These are phyloP conservation scores for Leccinellum luteum DNA, from an alignment of 768 basidiomycete species.

Conservation along the genomic window DNA sequence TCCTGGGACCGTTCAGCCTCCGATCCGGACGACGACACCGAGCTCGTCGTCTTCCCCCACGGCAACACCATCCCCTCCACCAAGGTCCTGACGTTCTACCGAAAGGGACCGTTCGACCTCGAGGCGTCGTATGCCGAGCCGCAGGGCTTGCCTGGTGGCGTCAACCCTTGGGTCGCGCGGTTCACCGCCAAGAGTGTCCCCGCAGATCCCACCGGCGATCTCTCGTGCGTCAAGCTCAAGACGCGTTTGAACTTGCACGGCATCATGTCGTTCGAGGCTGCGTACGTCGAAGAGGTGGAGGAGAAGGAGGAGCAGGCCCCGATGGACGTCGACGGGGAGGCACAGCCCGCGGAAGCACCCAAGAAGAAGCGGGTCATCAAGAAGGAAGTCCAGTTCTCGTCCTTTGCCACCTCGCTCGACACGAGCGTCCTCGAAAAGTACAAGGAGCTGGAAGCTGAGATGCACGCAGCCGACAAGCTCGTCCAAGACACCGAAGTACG, in stretches of 20 bases:
- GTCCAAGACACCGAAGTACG: conserved; percentile 95
- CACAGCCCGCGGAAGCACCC: conserved; percentile 37
- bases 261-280: conserved; percentile 79
- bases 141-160: conserved; percentile 62
- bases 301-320: conserved; percentile 67
- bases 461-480: conserved; percentile 91
- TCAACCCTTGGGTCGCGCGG: conserved; percentile 83
- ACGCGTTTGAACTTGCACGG: conserved; percentile 85
- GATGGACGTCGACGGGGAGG: conserved; percentile 65
- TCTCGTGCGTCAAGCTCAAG: conserved; percentile 86
- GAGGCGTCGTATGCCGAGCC: conserved; percentile 84
- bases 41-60: conserved; percentile 85
- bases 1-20: conserved; percentile 74
- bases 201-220: conserved; percentile 64
- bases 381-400: conserved; percentile 73
- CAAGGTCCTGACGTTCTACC: conserved; percentile 93
- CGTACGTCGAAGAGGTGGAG: conserved; percentile 81
- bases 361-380: conserved; percentile 92
- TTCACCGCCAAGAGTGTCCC: conserved; percentile 84
- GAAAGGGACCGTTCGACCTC: conserved; percentile 84
- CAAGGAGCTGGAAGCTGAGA: conserved; percentile 82
- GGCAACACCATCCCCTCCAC: conserved; percentile 89
- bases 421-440: conserved; percentile 56
- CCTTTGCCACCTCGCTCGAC: conserved; percentile 64
- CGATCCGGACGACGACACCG: conserved; percentile 87